Evolutionary conservation across 176 grass and related monocot species (phyloP).

Genomic region (Aechmea fasciata): DNA sequence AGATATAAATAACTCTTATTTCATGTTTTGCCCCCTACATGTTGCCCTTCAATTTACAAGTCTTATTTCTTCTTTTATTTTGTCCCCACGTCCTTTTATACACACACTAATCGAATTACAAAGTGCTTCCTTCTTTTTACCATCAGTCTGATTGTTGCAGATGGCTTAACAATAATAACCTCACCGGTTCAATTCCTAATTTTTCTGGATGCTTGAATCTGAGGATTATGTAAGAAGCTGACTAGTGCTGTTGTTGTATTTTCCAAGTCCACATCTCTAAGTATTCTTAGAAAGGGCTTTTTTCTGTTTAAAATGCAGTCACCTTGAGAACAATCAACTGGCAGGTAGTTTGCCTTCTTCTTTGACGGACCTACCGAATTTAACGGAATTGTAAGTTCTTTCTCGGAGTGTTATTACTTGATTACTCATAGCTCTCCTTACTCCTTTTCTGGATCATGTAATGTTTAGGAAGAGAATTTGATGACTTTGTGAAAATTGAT

Average conservation of each 20-base stretch:
- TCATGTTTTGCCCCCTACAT: neutral
- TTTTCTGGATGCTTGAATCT: constrained; percentile 45
- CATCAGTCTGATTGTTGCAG: constrained; percentile 26
- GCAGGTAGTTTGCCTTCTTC: constrained; percentile 66
- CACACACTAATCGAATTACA: too few species aligned
- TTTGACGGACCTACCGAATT: constrained; percentile 46
- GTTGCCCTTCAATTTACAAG: too few species aligned
- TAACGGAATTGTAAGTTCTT: constrained; percentile 69
- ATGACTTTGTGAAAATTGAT: neutral
- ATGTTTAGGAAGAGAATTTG: neutral
- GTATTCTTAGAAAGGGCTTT: neutral
- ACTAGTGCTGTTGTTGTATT: neutral
- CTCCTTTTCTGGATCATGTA: too few species aligned
- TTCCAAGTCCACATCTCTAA: too few species aligned
- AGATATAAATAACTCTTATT: constrained; percentile 6
- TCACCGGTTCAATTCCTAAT: constrained; percentile 67
- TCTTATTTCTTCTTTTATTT: neutral
- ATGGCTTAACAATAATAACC: constrained; percentile 48
- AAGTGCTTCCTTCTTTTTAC: neutral
- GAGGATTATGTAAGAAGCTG: constrained; percentile 49
- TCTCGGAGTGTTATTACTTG: neutral
- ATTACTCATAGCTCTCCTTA: neutral
- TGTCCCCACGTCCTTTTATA: neutral
- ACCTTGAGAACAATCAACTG: constrained; percentile 83
- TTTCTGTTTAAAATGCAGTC: constrained; percentile 32